Evolutionary conservation across 2,329 filamentous ascomycete genomes (phyloP), one percentile per base, ranked within the genome.

Genomic region (Colletotrichum godetiae): DNA sequence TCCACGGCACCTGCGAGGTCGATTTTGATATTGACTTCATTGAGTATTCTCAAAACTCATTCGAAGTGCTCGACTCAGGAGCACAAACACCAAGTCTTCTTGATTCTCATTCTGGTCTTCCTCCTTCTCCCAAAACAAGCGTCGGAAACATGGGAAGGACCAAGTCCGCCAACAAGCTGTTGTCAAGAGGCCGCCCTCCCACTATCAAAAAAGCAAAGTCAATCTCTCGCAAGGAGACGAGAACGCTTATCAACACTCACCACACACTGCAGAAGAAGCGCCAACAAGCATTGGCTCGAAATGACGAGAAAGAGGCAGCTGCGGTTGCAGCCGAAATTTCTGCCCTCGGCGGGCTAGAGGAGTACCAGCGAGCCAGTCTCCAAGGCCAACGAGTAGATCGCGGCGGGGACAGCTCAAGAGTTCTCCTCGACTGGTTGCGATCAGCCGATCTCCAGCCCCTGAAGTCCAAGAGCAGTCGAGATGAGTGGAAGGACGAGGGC

Each of bases 301-400:
- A 86, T 62, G 90, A 90, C 8, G 89, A 93, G 77, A 79, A 81
- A 1, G 84, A 86, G 68, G 86, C 85, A 52, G 81, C 82, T 5
- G 79, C 81, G 1, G 82, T 92, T 24, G 80, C 86, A 27, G 83
- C 85, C 1, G 86, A 92, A 76, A 89, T 93, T 58, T 81, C 87
- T 49, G 84, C 85, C 4, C 81, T 92, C 3, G 92, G 92, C 4
- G 92, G 92, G 0, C 83, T 93, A 29, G 85, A 90, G 64, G 86
- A 85, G 67, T 93, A 93, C 76, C 92, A 93, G 78, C 87, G 88
- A 77, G 92, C 92, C 33, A 93, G 92, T 80, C 85, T 93, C n/a
- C 89, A 92, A 71, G 92, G 92, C 15, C 92, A 93, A 79, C 88
- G 90, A 64, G 86, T 86, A 69, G 91, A 92, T 76, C 87, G 92